These are phyloP conservation scores for Aspergillus hortae DNA, from an alignment of 2,329 filamentous ascomycete species.

Conservation along the genomic window DNA sequence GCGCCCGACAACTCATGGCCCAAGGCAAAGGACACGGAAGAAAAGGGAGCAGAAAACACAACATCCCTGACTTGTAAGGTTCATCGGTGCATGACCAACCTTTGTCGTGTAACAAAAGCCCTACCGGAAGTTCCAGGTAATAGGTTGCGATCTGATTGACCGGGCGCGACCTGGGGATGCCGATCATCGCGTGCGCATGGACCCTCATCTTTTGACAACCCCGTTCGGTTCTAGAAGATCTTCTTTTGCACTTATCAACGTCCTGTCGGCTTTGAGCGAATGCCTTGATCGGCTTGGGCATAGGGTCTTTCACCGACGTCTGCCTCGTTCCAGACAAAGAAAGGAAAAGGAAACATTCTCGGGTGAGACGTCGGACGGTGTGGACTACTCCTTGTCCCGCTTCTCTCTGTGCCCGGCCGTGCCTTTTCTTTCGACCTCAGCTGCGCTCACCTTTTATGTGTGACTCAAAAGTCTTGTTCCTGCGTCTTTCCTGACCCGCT, in stretches of 20 bases:
- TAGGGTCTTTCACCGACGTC: not conserved
- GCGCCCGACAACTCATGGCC: too few relatives aligned
- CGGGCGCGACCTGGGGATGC: not conserved
- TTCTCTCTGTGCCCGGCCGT: not conserved
- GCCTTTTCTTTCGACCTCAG: not conserved
- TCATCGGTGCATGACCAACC: not conserved
- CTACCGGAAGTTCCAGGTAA: not conserved
- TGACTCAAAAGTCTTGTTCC: not conserved
- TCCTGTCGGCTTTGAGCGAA: too few relatives aligned
- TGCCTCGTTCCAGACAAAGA: not conserved
- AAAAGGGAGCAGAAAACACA: not conserved
- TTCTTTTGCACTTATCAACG: not conserved
- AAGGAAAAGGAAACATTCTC: not conserved
- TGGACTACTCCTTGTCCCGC: not conserved
- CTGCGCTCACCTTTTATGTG: not conserved
- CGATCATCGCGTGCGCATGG: not conserved
- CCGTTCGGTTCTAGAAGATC: not conserved
- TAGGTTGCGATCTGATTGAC: not conserved
- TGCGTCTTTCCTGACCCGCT: not conserved
- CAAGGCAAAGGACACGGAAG: not conserved
- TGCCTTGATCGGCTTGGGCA: not conserved
- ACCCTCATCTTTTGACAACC: not conserved
- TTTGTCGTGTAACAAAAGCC: not conserved
- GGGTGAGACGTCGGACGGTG: not conserved
- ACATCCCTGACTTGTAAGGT: not conserved